Evolutionary conservation across 192 early-diverging fungal species (phyloP).

Genomic region (Mortierella alpina): DNA sequence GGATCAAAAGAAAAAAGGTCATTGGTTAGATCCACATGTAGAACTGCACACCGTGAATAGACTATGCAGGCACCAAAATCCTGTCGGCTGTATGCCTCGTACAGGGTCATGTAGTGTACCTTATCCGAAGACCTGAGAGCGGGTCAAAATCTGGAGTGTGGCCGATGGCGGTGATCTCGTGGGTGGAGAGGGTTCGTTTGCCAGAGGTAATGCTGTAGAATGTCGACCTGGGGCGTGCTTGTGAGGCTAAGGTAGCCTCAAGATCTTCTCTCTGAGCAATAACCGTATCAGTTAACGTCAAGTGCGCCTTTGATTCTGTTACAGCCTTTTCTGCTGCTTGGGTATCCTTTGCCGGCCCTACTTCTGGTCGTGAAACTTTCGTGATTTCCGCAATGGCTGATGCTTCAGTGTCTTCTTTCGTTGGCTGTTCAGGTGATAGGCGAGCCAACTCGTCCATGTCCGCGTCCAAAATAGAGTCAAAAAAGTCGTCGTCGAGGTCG

Average conservation of each 20-base stretch:
- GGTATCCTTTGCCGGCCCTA: too few relatives aligned
- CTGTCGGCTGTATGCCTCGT: neutral
- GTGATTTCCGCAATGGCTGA: neutral
- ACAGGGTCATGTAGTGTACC: neutral
- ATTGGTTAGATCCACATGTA: neutral
- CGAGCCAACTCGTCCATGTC: conserved; percentile 11
- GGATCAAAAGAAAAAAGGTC: neutral
- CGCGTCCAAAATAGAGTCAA: conserved; percentile 12
- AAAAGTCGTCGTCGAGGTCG: conserved; percentile 12
- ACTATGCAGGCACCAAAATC: neutral
- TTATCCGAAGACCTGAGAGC: conserved; percentile 23
- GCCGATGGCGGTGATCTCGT: neutral
- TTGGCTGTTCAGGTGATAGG: neutral
- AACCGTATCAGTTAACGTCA: conserved; percentile 9
- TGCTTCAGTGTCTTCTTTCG: neutral
- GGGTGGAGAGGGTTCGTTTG: neutral
- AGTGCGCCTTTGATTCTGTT: neutral
- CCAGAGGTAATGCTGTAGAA: conserved; percentile 7
- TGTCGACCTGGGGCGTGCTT: conserved; percentile 1
- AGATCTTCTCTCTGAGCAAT: conserved; percentile 12
- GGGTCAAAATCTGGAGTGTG: conserved; percentile 20
- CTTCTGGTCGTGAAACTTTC: too few relatives aligned
- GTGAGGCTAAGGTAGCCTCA: neutral
- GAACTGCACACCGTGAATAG: too few relatives aligned
- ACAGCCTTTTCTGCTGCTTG: too few relatives aligned